Conservation (phyloP, 768 basidiomycete genomes). For the Hypsizygus marmoreus region DNA sequence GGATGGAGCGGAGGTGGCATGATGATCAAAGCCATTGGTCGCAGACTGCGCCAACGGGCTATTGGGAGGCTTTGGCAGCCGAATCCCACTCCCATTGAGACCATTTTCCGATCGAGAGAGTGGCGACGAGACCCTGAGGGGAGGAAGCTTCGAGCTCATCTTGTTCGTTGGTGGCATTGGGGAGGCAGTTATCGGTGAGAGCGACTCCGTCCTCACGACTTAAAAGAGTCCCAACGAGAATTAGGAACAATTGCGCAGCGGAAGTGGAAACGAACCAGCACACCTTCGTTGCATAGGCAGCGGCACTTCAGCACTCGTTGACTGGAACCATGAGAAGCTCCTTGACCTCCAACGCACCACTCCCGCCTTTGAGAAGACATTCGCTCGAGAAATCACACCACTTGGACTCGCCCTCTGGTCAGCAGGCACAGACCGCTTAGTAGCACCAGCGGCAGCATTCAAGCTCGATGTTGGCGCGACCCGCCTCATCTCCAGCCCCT, state of each 20-base stretch:
- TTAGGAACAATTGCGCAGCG: constrained; percentile 4
- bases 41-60: constrained; percentile 37
- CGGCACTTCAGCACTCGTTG: constrained; percentile 30
- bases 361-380: constrained; percentile 62
- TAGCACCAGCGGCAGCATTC: constrained; percentile 2
- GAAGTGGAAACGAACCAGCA: constrained; percentile 7
- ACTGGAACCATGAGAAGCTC: constrained; percentile 76
- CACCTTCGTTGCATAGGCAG: constrained; percentile 33
- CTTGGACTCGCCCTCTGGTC: constrained; percentile 7
- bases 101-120: constrained; percentile 3
- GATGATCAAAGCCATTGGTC: constrained; percentile 6
- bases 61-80: constrained; percentile 30
- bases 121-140: constrained; percentile 17
- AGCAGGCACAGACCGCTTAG: constrained; percentile 1
- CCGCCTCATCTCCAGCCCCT: neutral
- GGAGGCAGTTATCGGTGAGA: constrained; percentile 20
- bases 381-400: constrained; percentile 52
- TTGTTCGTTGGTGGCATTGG: constrained; percentile 11
- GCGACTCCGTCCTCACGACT: constrained; percentile 30
- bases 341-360: constrained; percentile 64
- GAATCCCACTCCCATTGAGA: neutral
- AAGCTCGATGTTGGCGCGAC: constrained; percentile 10
- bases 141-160: constrained; percentile 18
- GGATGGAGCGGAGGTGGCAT: constrained; percentile 11
- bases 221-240: neutral